Percentiles rank a stretch among this genome's conserved stretches.
Evolutionary conservation across 805 yeast species (phyloP).

Genomic region (Metschnikowia gruessii): DNA sequence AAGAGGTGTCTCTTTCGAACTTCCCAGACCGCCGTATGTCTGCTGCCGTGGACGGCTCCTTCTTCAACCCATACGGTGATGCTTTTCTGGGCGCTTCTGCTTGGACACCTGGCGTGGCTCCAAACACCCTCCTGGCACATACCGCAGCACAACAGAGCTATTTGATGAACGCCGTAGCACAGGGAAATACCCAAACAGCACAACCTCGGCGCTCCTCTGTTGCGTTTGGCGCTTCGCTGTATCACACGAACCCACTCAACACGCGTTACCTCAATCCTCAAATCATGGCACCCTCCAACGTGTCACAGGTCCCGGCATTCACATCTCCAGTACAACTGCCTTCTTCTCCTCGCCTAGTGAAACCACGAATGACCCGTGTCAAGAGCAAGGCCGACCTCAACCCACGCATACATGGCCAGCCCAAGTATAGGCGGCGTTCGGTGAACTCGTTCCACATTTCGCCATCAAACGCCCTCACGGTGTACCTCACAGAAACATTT

Average conservation of each 20-base stretch:
- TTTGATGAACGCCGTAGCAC: not conserved
- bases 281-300: slow-evolving; percentile 1
- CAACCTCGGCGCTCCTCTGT: slow-evolving; percentile 20
- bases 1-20: slow-evolving; percentile 32
- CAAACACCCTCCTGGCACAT: slow-evolving; percentile 1
- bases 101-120: slow-evolving; percentile 6
- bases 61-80: slow-evolving; percentile 21
- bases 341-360: slow-evolving; percentile 23
- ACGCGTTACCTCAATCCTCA: slow-evolving; percentile 15
- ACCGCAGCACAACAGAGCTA: slow-evolving; percentile 1
- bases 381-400: slow-evolving; percentile 47
- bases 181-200: slow-evolving; percentile 3
- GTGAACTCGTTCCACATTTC: slow-evolving; percentile 62
- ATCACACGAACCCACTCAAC: slow-evolving; percentile 18
- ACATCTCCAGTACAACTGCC: not conserved
- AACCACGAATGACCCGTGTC: slow-evolving; percentile 50
- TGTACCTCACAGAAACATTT: slow-evolving; percentile 74
- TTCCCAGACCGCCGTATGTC: slow-evolving; percentile 36
- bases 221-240: slow-evolving; percentile 23
- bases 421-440: slow-evolving; percentile 70
- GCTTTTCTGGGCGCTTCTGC: not conserved
- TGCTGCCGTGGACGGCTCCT: slow-evolving; percentile 34
- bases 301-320: slow-evolving; percentile 2
- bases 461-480: slow-evolving; percentile 78
- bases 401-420: slow-evolving; percentile 61